These are phyloP conservation scores for Acorus calamus DNA, from an alignment of 106 monocot genomes.

Conservation along the genomic window DNA sequence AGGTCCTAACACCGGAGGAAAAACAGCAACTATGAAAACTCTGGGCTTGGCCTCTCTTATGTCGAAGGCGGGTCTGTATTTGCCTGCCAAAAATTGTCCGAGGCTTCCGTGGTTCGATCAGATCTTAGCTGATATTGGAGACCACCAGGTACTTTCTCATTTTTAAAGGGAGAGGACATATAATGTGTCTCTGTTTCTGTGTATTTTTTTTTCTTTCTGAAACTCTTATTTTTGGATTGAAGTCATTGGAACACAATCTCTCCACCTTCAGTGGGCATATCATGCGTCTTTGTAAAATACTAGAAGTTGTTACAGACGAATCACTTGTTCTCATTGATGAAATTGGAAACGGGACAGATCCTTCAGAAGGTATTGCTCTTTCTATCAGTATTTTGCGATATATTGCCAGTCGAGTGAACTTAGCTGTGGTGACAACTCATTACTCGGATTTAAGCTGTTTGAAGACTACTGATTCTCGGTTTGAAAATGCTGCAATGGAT, in stretches of 20 bases:
- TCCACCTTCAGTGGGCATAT: constrained; percentile 89
- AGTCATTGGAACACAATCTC: constrained; percentile 86
- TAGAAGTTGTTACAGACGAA: constrained; percentile 41
- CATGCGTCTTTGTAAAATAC: constrained; percentile 67
- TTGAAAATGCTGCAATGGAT: constrained; percentile 96
- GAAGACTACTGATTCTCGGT: constrained; percentile 47
- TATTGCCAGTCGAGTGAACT: constrained; percentile 31
- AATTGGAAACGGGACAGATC: constrained; percentile 82
- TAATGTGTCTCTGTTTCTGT: constrained; percentile 17
- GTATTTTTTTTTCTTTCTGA: constrained; percentile 24
- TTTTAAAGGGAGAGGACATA: constrained; percentile 10
- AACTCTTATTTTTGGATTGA: constrained; percentile 46
- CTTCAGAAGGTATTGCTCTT: constrained; percentile 86
- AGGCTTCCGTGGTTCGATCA: constrained; percentile 84
- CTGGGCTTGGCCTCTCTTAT: constrained; percentile 77
- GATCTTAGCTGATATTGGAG: constrained; percentile 83
- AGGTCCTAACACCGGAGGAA: constrained; percentile 94
- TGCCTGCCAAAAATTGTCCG: constrained; percentile 50
- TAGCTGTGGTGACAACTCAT: constrained; percentile 74
- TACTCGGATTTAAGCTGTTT: constrained; percentile 66
- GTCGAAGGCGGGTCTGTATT: constrained; percentile 80
- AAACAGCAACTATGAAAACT: constrained; percentile 85
- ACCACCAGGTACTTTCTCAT: constrained; percentile 70
- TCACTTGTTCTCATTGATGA: constrained; percentile 83
- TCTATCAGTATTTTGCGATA: constrained; percentile 76